Conservation (phyloP, 1,284 basidiomycete species). For the Limonomyces culmigenus region DNA sequence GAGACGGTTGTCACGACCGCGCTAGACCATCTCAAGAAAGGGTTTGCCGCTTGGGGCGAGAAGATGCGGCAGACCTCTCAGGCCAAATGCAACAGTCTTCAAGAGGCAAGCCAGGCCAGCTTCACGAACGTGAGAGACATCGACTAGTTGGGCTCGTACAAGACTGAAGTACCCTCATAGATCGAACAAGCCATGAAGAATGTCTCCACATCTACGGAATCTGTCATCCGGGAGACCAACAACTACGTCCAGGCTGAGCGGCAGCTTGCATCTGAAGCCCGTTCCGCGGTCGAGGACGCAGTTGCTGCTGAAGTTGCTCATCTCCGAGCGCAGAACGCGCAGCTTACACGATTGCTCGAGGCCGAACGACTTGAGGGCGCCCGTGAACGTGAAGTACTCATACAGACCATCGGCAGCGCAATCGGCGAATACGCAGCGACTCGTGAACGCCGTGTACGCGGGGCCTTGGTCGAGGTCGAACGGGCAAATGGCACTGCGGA, state of each 20-base stretch:
- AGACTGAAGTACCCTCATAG: constrained; percentile 10
- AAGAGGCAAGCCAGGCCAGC: constrained; percentile 19
- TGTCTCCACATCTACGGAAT: constrained; percentile 39
- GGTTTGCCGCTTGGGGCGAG: constrained; percentile 40
- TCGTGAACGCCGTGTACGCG: constrained; percentile 51
- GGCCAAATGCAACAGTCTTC: constrained; percentile 28
- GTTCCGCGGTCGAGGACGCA: constrained; percentile 30
- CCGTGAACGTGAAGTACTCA: constrained; percentile 51
- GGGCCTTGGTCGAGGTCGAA: constrained; percentile 37
- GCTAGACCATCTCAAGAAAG: constrained; percentile 31
- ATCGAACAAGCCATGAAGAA: constrained; percentile 34
- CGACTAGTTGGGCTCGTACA: no score
- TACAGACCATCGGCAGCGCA: constrained; percentile 55
- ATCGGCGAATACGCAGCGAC: constrained; percentile 54
- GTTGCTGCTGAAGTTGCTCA: constrained; percentile 44
- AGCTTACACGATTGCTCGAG: constrained; percentile 44
- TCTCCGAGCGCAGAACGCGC: constrained; percentile 59
- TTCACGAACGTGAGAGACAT: no score
- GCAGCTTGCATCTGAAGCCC: constrained; percentile 30
- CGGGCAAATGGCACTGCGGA: constrained; percentile 35
- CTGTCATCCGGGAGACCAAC: constrained; percentile 38
- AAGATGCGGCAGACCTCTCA: constrained; percentile 29
- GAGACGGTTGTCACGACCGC: constrained; percentile 32
- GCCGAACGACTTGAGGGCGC: constrained; percentile 50
- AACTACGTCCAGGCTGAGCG: constrained; percentile 40